Percentiles rank a stretch among this genome's conserved stretches.
phyloP scores from a whole-genome alignment of 805 yeast species.

The Saturnispora quitensis region DNA sequence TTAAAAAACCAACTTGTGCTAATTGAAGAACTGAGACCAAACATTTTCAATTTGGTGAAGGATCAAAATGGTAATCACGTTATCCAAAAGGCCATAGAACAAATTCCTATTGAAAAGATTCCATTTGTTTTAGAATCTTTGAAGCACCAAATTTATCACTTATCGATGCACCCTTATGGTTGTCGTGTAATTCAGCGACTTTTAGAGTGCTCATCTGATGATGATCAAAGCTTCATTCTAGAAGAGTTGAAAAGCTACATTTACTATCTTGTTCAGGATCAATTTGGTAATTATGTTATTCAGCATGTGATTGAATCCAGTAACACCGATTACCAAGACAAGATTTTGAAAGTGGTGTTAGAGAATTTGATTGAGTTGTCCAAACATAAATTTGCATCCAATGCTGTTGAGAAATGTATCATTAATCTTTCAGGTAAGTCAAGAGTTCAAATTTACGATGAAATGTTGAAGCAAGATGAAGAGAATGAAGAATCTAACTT shows the following conservation, averaged over 20 bases:
- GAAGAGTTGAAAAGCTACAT: conserved; percentile 64
- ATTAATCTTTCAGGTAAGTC: conserved; percentile 59
- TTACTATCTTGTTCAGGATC: conserved; percentile 79
- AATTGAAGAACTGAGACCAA: conserved; percentile 55
- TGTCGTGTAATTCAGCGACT: conserved; percentile 94
- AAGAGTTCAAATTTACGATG: conserved; percentile 52
- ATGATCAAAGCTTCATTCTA: conserved; percentile 60
- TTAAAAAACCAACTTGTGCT: conserved; percentile 57
- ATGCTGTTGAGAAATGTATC: conserved; percentile 93
- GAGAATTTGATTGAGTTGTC: conserved; percentile 62
- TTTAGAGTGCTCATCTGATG: conserved; percentile 62
- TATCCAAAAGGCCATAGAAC: conserved; percentile 88
- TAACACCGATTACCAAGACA: conserved; percentile 43
- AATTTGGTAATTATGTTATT: conserved; percentile 95
- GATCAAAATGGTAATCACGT: conserved; percentile 99
- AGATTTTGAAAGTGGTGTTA: conserved; percentile 57
- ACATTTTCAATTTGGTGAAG: conserved; percentile 62
- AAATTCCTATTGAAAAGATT: conserved; percentile 61
- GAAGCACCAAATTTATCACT: conserved; percentile 62
- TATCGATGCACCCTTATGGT: conserved; percentile 94
- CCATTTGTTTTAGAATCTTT: conserved; percentile 68
- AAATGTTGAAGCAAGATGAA: conserved; percentile 49
- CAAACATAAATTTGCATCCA: conserved; percentile 95
- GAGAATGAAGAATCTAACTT: conserved; percentile 62
- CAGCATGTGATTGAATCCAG: conserved; percentile 91